These are phyloP conservation scores for Cladosporium halotolerans DNA, from an alignment of 2,329 filamentous ascomycete species.

Conservation along the genomic window DNA sequence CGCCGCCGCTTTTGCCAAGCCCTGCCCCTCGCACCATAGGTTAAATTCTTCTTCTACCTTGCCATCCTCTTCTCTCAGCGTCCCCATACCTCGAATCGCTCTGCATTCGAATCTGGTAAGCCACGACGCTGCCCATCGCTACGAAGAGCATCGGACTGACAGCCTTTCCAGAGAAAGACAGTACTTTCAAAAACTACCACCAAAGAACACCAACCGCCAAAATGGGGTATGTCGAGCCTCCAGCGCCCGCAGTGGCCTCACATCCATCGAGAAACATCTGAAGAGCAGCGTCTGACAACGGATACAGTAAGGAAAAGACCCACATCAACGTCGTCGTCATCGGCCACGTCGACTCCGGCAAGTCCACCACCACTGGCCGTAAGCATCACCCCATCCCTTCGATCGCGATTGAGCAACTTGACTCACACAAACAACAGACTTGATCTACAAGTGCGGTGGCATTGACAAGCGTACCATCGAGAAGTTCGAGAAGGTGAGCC, in stretches of 20 bases:
- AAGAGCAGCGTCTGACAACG: constrained; percentile 29
- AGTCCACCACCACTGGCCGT: constrained; percentile 88
- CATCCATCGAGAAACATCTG: constrained; percentile 1
- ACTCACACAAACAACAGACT: constrained; percentile 62
- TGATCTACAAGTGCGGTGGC: constrained; percentile 99
- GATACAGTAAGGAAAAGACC: constrained; percentile 79
- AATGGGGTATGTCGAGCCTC: constrained; percentile 52
- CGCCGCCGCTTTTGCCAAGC: constrained; percentile 9
- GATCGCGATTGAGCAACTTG: constrained; percentile 26
- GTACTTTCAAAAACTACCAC: constrained; percentile 24
- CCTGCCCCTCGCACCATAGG: constrained; percentile 16
- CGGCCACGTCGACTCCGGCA: constrained; percentile 99
- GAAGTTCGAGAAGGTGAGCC: constrained; percentile 98
- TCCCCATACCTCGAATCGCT: constrained; percentile 24
- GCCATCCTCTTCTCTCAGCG: constrained; percentile 10
- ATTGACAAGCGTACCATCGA: constrained; percentile 99
- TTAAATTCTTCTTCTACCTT: constrained; percentile 16
- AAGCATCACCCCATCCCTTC: constrained; percentile 42
- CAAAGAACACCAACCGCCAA: constrained; percentile 37
- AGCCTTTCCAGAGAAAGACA: constrained; percentile 17
- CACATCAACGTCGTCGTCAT: constrained; percentile 97
- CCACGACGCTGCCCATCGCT: neutral
- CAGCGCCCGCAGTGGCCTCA: constrained; percentile 15
- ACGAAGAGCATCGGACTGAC: constrained; percentile 1
- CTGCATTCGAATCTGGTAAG: constrained; percentile 22